A percentile compares a stretch with the other conserved stretches of the same genome.
phyloP scores from a whole-genome alignment of 441 rosid species.

The Pelargonium cotyledonis region DNA sequence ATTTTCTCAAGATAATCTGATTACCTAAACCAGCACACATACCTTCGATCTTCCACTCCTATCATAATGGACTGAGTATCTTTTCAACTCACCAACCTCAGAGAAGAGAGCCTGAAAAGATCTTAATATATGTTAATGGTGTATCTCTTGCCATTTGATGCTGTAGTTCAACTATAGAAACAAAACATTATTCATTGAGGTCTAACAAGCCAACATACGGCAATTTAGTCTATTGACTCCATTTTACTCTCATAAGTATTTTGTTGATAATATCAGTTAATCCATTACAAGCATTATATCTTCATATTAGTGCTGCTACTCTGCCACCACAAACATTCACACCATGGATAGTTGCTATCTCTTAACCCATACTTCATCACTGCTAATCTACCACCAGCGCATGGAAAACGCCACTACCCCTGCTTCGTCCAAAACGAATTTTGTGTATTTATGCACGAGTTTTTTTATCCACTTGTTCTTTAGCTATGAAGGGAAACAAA shows the following conservation, averaged over 20 bases:
- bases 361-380: too few relatives aligned
- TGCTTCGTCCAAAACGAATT: too few relatives aligned
- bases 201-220: not conserved
- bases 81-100: slow-evolving; percentile 31
- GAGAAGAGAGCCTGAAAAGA: slow-evolving; percentile 36
- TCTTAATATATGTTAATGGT: slow-evolving; percentile 6
- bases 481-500: too few relatives aligned
- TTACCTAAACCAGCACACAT: slow-evolving; percentile 11
- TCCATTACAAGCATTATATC: not conserved
- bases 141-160: not conserved
- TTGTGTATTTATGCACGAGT: too few relatives aligned
- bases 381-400: too few relatives aligned
- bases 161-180: not conserved
- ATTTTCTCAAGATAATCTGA: not conserved
- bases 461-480: too few relatives aligned
- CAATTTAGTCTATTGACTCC: not conserved
- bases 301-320: too few relatives aligned
- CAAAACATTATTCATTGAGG: not conserved
- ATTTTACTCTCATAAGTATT: not conserved
- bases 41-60: slow-evolving; percentile 52
- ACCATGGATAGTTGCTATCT: too few relatives aligned
- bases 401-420: too few relatives aligned
- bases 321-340: too few relatives aligned
- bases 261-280: not conserved
- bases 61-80: slow-evolving; percentile 28